Base-by-base conservation (phyloP, 768 basidiomycete genomes). In the Neoboletus magnificus region DNA sequence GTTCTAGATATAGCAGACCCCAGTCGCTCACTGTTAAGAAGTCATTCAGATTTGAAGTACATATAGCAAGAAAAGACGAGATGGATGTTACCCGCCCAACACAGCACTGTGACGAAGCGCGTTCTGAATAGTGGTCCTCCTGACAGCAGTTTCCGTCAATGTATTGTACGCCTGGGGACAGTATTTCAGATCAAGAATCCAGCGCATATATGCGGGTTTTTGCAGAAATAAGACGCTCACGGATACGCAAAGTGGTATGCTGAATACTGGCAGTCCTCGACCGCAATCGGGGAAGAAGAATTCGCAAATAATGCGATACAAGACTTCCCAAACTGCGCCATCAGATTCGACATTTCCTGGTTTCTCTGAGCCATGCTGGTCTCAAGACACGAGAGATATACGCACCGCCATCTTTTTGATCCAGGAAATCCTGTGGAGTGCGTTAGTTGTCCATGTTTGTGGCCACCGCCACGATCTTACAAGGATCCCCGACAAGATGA, bases 401-500 rank as follows among this genome's bases (percentile, higher is more conserved):
- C 62, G n/a, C 37, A 70, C 71, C 46, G 16, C 44, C 15, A 32
- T 60, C 37, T 13, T 56, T 58, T 22, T 65, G 60, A 4, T 71
- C 67, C 36, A 69, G 42, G 23, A 62, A 64, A 53, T 65, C 66
- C 63, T 67, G 41, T 12, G 40, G 23, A 35, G 54, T 22, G 23
- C 48, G 46, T 72, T 57, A 69, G 66, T 45, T 35, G 35, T 52
- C 13, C 20, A 7, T 20, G 18, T 44, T 20, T 25, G 33, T n/a
- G 11, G 13, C 2, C 29, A 30, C 4, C 46, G 9, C 22, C 6
- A 35, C 39, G 18, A 27, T 59, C 74, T 60, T 60, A 82, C 82
- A 56, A 82, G 63, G 33, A 83, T 57, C 4, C 84, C 83, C 5
- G 84, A 81, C 22, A 86, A 61, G n/a, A 84, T 56, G 11, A 77